Evolutionary conservation across 371 early-diverging fungal genomes (phyloP).

Genomic region (Actinomortierella ambigua): DNA sequence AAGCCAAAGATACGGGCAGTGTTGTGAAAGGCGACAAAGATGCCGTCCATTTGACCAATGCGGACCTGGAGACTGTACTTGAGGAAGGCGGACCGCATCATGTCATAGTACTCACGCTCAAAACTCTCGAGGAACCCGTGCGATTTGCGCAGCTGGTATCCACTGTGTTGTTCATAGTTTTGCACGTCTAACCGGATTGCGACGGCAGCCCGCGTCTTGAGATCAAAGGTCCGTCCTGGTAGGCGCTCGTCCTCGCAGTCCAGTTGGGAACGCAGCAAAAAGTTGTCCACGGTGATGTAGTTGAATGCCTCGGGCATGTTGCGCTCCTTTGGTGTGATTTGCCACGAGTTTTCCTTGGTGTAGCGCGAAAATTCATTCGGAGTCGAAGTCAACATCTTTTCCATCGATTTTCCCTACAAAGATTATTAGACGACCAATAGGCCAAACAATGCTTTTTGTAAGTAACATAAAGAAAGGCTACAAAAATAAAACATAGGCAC

Average conservation of each 20-base stretch:
- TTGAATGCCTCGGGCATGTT: constrained; percentile 53
- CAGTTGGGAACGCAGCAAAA: constrained; percentile 89
- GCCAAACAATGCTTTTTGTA: no score
- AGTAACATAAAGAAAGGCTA: no score
- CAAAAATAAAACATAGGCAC: no score
- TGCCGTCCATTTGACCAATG: constrained; percentile 97
- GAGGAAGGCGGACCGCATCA: constrained; percentile 86
- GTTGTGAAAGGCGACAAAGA: constrained; percentile 94
- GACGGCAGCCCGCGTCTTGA: constrained; percentile 91
- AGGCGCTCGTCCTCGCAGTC: constrained; percentile 85
- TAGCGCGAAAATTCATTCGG: constrained; percentile 69
- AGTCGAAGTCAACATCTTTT: constrained; percentile 76
- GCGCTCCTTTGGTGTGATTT: constrained; percentile 47
- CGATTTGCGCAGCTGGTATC: constrained; percentile 60
- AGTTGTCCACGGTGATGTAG: constrained; percentile 48
- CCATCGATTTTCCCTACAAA: constrained; percentile 82
- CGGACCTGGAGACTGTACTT: constrained; percentile 94
- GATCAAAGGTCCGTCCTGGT: constrained; percentile 85
- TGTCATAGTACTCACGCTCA: constrained; percentile 95
- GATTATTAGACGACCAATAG: not conserved
- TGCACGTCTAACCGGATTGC: constrained; percentile 83
- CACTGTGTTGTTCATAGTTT: constrained; percentile 68
- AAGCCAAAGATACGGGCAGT: constrained; percentile 92
- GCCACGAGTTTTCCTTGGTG: constrained; percentile 58
- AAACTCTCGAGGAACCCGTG: constrained; percentile 80